Evolutionary conservation across 2,329 filamentous ascomycete genomes (phyloP).

Genomic region (Purpureocillium takamizusanense): DNA sequence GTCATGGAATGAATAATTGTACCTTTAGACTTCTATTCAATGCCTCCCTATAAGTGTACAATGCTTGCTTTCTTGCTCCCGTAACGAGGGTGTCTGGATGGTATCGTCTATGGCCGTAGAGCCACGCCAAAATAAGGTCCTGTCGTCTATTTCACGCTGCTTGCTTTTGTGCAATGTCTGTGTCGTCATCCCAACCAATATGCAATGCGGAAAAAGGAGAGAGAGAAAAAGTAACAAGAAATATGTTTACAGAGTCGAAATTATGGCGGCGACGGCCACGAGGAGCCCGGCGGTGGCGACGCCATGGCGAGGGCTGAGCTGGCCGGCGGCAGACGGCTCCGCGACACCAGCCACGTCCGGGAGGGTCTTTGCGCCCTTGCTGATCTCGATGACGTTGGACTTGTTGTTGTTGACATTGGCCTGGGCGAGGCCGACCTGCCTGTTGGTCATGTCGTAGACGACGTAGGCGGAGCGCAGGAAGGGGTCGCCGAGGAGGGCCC

Average conservation of each 20-base stretch:
- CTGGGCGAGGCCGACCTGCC: slow-evolving; percentile 42
- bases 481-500: slow-evolving; percentile 47
- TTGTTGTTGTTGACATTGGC: slow-evolving; percentile 38
- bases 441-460: slow-evolving; percentile 43
- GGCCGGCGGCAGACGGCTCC: slow-evolving; percentile 3
- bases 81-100: too few species aligned
- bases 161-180: too few species aligned
- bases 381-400: slow-evolving; percentile 37
- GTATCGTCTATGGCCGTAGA: too few species aligned
- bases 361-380: slow-evolving; percentile 24
- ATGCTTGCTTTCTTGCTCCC: too few species aligned
- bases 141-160: too few species aligned
- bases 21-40: too few species aligned
- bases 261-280: slow-evolving; percentile 9
- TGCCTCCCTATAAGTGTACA: too few species aligned
- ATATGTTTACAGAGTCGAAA: slow-evolving; percentile 1
- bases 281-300: slow-evolving; percentile 7
- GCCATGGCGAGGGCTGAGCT: neutral
- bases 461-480: slow-evolving; percentile 49
- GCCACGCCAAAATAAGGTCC: too few species aligned
- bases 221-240: too few species aligned
- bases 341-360: slow-evolving; percentile 35
- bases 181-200: too few species aligned
- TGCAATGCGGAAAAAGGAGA: too few species aligned
- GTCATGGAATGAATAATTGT: too few species aligned